Conservation (phyloP, 2,329 filamentous ascomycete species). For the Verticillium nonalfalfae region DNA sequence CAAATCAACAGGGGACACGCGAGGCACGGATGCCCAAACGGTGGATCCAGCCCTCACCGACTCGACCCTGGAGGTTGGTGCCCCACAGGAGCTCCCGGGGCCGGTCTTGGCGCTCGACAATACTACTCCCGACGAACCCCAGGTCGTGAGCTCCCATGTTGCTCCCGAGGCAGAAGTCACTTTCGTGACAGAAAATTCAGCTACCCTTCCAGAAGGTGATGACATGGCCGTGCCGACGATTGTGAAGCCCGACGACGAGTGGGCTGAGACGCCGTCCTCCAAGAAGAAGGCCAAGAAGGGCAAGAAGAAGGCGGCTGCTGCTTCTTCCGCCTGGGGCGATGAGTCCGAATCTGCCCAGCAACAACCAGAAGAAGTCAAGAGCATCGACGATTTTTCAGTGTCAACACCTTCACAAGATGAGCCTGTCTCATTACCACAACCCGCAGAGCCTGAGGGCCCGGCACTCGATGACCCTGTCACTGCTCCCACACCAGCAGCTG, state of each 20-base stretch:
- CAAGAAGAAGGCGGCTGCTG: slow-evolving; percentile 14
- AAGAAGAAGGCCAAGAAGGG: slow-evolving; percentile 26
- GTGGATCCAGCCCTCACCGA: slow-evolving; percentile 13
- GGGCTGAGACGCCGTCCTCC: slow-evolving; percentile 16
- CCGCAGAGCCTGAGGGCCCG: not conserved
- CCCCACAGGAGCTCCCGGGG: slow-evolving; percentile 9
- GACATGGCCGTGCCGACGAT: slow-evolving; percentile 9
- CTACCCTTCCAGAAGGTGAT: not conserved
- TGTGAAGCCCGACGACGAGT: slow-evolving; percentile 15
- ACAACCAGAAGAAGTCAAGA: not conserved
- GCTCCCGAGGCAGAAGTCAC: slow-evolving; percentile 5
- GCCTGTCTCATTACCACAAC: not conserved
- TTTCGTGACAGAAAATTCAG: not conserved
- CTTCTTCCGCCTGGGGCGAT: not conserved
- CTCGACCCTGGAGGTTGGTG: slow-evolving; percentile 11
- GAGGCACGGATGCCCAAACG: slow-evolving; percentile 11
- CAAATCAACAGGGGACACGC: slow-evolving; percentile 12
- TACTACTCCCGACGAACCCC: slow-evolving; percentile 12
- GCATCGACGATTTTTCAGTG: not conserved
- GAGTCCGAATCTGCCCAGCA: not conserved
- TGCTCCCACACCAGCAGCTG: not conserved
- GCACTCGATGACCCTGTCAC: not conserved
- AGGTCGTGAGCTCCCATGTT: slow-evolving; percentile 6
- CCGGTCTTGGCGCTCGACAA: slow-evolving; percentile 9
- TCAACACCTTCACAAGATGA: not conserved